These are phyloP conservation scores for Xylariales sp. DNA, from an alignment of 2,329 filamentous ascomycete species.

Conservation along the genomic window DNA sequence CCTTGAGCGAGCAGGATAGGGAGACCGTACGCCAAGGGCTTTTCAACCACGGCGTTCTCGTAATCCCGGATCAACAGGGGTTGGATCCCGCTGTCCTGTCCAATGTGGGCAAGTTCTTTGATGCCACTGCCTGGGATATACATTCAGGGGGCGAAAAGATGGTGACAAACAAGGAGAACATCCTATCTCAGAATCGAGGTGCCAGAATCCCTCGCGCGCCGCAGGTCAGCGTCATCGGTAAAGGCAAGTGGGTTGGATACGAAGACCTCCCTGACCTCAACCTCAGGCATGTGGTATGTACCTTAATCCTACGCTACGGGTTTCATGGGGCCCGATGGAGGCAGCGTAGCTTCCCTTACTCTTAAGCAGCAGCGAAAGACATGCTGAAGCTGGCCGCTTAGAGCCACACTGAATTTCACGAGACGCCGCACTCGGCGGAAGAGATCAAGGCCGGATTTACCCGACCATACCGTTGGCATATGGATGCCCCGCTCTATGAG, in stretches of 20 bases:
- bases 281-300: conserved; percentile 2
- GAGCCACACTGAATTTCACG: neutral
- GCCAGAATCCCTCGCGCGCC: conserved; percentile 1
- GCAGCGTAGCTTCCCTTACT: too few relatives aligned
- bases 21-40: neutral
- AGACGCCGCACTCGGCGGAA: neutral
- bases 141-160: conserved; percentile 1
- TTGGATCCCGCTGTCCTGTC: conserved; percentile 1
- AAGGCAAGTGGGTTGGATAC: neutral
- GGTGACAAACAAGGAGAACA: neutral
- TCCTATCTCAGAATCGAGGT: neutral
- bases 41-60: conserved; percentile 2
- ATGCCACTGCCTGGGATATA: neutral
- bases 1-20: neutral
- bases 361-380: too few relatives aligned
- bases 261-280: conserved; percentile 3
- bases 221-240: conserved; percentile 3
- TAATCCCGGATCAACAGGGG: conserved; percentile 1
- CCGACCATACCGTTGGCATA: neutral
- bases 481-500: neutral
- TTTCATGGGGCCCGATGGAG: too few relatives aligned
- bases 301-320: neutral
- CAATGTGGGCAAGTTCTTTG: neutral
- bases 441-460: neutral
- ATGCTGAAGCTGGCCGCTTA: too few relatives aligned